Evolutionary conservation across 495 filamentous ascomycete species (phyloP).

Genomic region (Cercophora scortea): DNA sequence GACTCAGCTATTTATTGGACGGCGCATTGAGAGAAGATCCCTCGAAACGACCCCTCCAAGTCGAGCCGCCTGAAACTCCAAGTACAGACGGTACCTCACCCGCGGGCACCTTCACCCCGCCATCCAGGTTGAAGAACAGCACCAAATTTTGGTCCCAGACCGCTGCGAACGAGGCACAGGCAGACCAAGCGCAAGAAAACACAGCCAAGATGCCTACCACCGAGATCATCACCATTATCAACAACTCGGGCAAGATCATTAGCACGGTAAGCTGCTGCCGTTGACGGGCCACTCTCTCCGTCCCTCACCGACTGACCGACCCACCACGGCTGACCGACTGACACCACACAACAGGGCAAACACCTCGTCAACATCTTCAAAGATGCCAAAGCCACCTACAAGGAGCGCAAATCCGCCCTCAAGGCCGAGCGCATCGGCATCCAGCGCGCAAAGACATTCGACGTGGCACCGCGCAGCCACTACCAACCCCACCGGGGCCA

Average conservation of each 20-base stretch:
- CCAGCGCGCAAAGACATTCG: conserved; percentile 35
- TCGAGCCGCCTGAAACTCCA: too few relatives aligned
- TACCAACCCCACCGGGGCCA: conserved; percentile 15
- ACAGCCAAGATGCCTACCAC: conserved; percentile 35
- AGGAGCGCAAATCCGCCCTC: conserved; percentile 71
- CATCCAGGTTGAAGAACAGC: not conserved
- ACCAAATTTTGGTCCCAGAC: not conserved
- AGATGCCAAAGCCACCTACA: conserved; percentile 78
- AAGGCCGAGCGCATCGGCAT: conserved; percentile 49
- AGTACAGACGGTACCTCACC: too few relatives aligned
- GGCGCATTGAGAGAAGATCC: too few relatives aligned
- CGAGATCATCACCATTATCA: conserved; percentile 82
- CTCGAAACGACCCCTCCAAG: too few relatives aligned
- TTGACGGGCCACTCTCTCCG: not conserved
- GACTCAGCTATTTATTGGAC: too few relatives aligned
- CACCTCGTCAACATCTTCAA: conserved; percentile 80
- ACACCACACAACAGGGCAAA: conserved; percentile 55
- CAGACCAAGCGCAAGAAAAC: not conserved
- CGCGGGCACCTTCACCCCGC: too few relatives aligned
- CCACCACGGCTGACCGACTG: conserved; percentile 5
- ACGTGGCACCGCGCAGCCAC: conserved; percentile 15
- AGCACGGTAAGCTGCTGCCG: conserved; percentile 61
- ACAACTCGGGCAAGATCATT: conserved; percentile 87
- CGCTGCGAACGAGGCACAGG: not conserved
- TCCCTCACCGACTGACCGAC: conserved; percentile 8